Conservation (phyloP, 169 alveolate genomes). For the Plasmodium reichenowi region DNA sequence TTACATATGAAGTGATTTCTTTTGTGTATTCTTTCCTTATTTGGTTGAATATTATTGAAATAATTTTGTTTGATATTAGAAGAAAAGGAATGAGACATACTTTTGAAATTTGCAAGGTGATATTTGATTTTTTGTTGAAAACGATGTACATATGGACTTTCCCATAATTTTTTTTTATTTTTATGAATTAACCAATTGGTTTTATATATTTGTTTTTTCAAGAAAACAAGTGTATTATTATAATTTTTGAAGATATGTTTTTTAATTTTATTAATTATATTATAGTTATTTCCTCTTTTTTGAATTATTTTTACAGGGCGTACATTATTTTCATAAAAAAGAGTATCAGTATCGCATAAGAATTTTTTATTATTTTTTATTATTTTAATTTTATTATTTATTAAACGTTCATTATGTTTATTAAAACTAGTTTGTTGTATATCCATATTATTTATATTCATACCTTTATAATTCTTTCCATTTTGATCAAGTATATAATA, state of each 20-base stretch:
- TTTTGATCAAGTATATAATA: background rate
- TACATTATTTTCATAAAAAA: background rate
- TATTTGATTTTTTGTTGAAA: background rate
- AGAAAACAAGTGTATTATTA: constrained; percentile 3
- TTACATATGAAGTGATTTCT: background rate
- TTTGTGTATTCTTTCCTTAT: background rate
- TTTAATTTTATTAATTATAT: constrained; percentile 4
- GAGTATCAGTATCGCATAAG: constrained; percentile 5
- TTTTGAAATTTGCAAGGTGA: background rate
- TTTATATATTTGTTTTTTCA: constrained; percentile 17
- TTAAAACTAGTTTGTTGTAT: background rate
- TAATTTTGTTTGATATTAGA: background rate
- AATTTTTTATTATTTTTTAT: constrained; percentile 20
- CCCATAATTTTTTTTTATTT: constrained; percentile 9
- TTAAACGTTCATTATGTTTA: background rate
- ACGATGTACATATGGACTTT: background rate
- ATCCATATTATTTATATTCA: background rate
- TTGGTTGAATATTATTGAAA: background rate
- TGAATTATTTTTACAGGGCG: constrained; percentile 2
- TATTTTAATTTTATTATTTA: constrained; percentile 7
- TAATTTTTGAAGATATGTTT: constrained; percentile 13
- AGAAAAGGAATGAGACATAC: background rate
- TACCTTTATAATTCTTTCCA: constrained; percentile 2
- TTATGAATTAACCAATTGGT: constrained; percentile 8
- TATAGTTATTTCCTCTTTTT: background rate